Evolutionary conservation across 2,329 filamentous ascomycete genomes (phyloP).

Genomic region (Chalaropsis ovoidea): DNA sequence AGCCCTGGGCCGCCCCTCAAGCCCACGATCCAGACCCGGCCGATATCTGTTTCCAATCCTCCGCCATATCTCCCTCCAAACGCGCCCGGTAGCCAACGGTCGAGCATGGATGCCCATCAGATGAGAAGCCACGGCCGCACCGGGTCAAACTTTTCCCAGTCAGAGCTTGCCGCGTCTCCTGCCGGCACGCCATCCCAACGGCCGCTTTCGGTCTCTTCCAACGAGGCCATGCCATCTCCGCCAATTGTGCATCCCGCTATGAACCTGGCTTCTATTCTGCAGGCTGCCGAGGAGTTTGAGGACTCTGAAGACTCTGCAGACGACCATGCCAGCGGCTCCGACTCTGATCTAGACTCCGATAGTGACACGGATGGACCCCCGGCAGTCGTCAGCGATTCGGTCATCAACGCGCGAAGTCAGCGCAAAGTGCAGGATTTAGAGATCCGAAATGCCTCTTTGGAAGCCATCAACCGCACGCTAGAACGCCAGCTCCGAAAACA

Average conservation of each 20-base stretch:
- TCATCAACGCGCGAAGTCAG: slow-evolving; percentile 80
- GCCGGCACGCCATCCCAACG: slow-evolving; percentile 26
- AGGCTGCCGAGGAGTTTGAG: slow-evolving; percentile 44
- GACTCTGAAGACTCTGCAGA: slow-evolving; percentile 25
- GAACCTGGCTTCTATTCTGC: slow-evolving; percentile 47
- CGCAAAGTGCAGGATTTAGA: slow-evolving; percentile 92
- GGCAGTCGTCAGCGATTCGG: slow-evolving; percentile 50
- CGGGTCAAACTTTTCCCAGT: slow-evolving; percentile 21
- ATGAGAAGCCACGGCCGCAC: slow-evolving; percentile 14
- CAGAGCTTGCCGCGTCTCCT: slow-evolving; percentile 13
- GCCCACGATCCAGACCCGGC: slow-evolving; percentile 18
- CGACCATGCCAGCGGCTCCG: slow-evolving; percentile 12
- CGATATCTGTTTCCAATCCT: slow-evolving; percentile 23
- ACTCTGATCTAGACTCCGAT: slow-evolving; percentile 19
- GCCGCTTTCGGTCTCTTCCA: slow-evolving; percentile 27
- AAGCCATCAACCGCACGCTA: slow-evolving; percentile 88
- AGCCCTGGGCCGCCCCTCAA: slow-evolving; percentile 19
- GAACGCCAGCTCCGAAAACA: slow-evolving; percentile 89
- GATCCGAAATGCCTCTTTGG: slow-evolving; percentile 88
- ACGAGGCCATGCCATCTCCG: slow-evolving; percentile 17
- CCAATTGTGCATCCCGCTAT: slow-evolving; percentile 31
- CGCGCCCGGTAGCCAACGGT: slow-evolving; percentile 18
- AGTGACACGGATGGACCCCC: slow-evolving; percentile 20
- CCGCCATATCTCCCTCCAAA: slow-evolving; percentile 19
- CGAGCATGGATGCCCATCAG: slow-evolving; percentile 20